Conservation (phyloP, 768 basidiomycete species). For the Termitomyces sp. region DNA sequence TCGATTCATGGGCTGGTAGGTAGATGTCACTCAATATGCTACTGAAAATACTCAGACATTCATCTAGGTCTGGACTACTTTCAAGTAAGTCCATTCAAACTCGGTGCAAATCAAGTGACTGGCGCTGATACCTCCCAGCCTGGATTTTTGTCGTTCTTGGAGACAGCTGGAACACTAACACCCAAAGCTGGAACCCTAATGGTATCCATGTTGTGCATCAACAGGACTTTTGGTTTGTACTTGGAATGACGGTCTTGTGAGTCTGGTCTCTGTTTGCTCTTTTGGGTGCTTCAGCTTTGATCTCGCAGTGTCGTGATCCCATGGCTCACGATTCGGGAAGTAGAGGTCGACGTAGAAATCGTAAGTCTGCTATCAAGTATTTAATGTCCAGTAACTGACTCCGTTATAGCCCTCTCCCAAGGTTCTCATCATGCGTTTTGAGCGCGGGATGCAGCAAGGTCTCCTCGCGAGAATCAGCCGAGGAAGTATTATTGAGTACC, state of each 20-base stretch:
- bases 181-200: slow-evolving; percentile 55
- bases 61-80: slow-evolving; percentile 39
- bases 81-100: slow-evolving; percentile 40
- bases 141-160: slow-evolving; percentile 71
- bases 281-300: slow-evolving; percentile 1
- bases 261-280: slow-evolving; percentile 13
- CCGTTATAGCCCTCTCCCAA: slow-evolving; percentile 66
- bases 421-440: slow-evolving; percentile 72
- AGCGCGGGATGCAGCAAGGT: slow-evolving; percentile 86
- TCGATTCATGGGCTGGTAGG: slow-evolving; percentile 76
- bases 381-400: slow-evolving; percentile 1
- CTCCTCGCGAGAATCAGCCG: slow-evolving; percentile 76
- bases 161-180: slow-evolving; percentile 56
- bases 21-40: slow-evolving; percentile 11
- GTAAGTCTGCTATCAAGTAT: slow-evolving; percentile 32
- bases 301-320: slow-evolving; percentile 57
- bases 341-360: slow-evolving; percentile 73
- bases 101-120: not conserved
- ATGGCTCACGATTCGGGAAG: slow-evolving; percentile 73
- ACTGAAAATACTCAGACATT: slow-evolving; percentile 1
- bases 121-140: slow-evolving; percentile 22
- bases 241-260: slow-evolving; percentile 73
- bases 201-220: slow-evolving; percentile 55
- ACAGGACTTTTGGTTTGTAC: slow-evolving; percentile 77
- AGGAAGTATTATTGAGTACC: slow-evolving; percentile 73